Percentiles rank a stretch among this genome's conserved stretches.
Conservation (phyloP, 2,329 filamentous ascomycete species). For the Fusarium poae region DNA sequence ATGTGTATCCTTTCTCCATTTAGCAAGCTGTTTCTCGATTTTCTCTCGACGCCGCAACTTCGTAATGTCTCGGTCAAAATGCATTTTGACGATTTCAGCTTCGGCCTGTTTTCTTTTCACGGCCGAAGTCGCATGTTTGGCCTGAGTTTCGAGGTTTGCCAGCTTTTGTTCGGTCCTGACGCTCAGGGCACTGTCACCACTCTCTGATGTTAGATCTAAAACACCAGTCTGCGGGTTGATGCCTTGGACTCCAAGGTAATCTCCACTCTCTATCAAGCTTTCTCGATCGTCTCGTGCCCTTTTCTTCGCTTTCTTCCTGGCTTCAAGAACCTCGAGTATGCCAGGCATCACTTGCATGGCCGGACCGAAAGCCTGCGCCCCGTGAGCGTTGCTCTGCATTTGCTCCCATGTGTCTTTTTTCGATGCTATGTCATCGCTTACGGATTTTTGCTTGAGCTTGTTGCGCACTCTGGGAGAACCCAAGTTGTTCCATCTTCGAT, state of each 20-base stretch:
- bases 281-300: conserved; percentile 56
- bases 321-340: conserved; percentile 44
- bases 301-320: conserved; percentile 52
- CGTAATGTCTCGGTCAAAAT: conserved; percentile 52
- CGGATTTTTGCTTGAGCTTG: conserved; percentile 5
- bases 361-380: neutral
- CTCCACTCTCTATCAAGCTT: conserved; percentile 66
- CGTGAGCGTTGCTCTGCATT: neutral
- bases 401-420: neutral
- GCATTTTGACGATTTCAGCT: conserved; percentile 55
- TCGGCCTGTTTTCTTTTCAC: conserved; percentile 62
- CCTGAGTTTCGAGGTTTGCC: conserved; percentile 50
- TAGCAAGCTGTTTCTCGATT: conserved; percentile 54
- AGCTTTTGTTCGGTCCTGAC: conserved; percentile 52
- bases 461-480: conserved; percentile 15
- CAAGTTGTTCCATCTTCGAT: conserved; percentile 39
- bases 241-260: conserved; percentile 71
- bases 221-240: conserved; percentile 69
- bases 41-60: conserved; percentile 60
- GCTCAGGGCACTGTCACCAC: conserved; percentile 57
- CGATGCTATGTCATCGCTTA: neutral
- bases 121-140: conserved; percentile 53
- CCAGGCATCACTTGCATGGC: conserved; percentile 1
- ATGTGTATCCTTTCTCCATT: conserved; percentile 60
- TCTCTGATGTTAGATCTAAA: conserved; percentile 63